A percentile compares a stretch with the other conserved stretches of the same genome.
Conservation (phyloP, 2,329 filamentous ascomycete genomes). For the Talaromyces verruculosus region DNA sequence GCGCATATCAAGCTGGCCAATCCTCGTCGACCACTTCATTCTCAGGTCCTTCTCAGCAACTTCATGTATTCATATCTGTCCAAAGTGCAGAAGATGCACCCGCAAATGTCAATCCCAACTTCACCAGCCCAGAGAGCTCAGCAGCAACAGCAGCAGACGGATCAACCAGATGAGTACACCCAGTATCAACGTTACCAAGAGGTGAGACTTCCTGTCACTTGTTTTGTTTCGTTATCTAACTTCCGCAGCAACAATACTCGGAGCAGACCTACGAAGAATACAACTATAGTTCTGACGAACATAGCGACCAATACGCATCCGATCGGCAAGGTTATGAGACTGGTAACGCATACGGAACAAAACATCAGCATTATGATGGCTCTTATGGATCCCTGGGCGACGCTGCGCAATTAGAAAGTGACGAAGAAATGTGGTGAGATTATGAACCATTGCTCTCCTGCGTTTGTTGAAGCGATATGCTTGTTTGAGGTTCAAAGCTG, state of each 20-base stretch:
- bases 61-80: slow-evolving; percentile 99
- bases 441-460: slow-evolving; percentile 20
- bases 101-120: slow-evolving; percentile 85
- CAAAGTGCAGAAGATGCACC: slow-evolving; percentile 98
- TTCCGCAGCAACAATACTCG: slow-evolving; percentile 37
- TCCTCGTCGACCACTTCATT: slow-evolving; percentile 83
- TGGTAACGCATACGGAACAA: slow-evolving; percentile 37
- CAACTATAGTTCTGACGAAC: slow-evolving; percentile 50
- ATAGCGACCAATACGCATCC: slow-evolving; percentile 33
- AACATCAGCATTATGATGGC: slow-evolving; percentile 35
- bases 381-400: slow-evolving; percentile 42
- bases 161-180: slow-evolving; percentile 44
- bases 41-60: slow-evolving; percentile 93
- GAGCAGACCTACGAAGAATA: slow-evolving; percentile 53
- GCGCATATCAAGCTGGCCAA: slow-evolving; percentile 99
- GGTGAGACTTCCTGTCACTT: slow-evolving; percentile 32
- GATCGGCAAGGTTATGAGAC: slow-evolving; percentile 43
- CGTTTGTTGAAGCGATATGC: too few species aligned
- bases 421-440: slow-evolving; percentile 52
- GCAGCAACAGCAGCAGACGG: slow-evolving; percentile 32
- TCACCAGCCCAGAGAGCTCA: slow-evolving; percentile 65
- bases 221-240: background rate
- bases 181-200: slow-evolving; percentile 51
- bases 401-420: slow-evolving; percentile 43
- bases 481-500: background rate